Percentiles rank a stretch among this genome's conserved stretches.
phyloP scores from a whole-genome alignment of 176 grass and related monocot species.

The Saccharum officinarum region DNA sequence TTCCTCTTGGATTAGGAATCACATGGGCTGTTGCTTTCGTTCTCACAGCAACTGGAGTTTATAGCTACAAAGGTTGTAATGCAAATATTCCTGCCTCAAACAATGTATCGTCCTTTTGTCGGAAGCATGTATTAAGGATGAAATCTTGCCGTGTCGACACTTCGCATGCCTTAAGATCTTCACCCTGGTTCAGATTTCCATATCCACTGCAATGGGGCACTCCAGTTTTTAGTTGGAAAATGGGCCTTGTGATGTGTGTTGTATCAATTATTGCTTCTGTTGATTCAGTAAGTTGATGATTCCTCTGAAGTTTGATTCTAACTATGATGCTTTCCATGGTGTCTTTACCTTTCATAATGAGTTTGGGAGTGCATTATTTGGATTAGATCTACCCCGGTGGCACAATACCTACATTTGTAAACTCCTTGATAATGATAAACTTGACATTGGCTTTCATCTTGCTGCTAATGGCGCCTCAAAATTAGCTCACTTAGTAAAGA shows the following conservation, averaged over 20 bases:
- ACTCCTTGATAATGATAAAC: conserved; percentile 18
- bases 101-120: conserved; percentile 80
- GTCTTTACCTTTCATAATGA: conserved; percentile 24
- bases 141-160: conserved; percentile 85
- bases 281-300: conserved; percentile 80
- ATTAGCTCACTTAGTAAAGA: not conserved
- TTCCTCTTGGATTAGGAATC: conserved; percentile 88
- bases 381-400: conserved; percentile 4
- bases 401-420: not conserved
- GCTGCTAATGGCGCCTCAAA: not conserved
- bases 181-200: conserved; percentile 95
- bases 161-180: conserved; percentile 77
- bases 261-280: conserved; percentile 85
- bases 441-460: conserved; percentile 18
- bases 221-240: conserved; percentile 93
- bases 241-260: conserved; percentile 90
- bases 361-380: not conserved
- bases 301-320: conserved; percentile 26
- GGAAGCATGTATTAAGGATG: conserved; percentile 83
- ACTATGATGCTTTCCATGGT: conserved; percentile 15
- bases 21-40: conserved; percentile 90
- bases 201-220: conserved; percentile 97
- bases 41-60: conserved; percentile 81
- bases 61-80: conserved; percentile 88
- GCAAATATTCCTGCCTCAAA: conserved; percentile 85